Base-by-base conservation (phyloP, 768 basidiomycete species). In the Lactarius sanguifluus region DNA sequence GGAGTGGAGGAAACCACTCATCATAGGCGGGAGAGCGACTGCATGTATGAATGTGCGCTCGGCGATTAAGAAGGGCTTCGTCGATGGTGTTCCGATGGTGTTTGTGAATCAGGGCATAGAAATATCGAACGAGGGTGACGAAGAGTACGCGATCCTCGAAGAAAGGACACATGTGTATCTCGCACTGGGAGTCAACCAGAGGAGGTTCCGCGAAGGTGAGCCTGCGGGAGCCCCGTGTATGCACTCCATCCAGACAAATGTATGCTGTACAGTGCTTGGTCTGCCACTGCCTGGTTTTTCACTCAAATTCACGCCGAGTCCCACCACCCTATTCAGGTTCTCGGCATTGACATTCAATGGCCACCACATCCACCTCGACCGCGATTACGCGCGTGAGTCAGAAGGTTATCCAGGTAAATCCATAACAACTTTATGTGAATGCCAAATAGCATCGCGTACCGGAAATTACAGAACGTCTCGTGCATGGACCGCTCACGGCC, bases 271-370 rank as follows among this genome's bases (percentile, higher is more conserved):
- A 88, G 88, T 88, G 64, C 76, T 79, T 30, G 81, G 78, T 65
- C 72, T 87, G 23, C 86, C 86, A 15, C 66, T 72, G 4, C 75
- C 80, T 30, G 83, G 87, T 68, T 87, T 90, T 74, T 81, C 84
- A 5, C 87, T 91, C 74, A 80, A 77, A 36, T 92, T 86, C 72
- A 84, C 77, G 16, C 92, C 92, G 3, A 85, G 83, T 30, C 76
- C 85, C 41, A 86, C 87, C 10, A 91, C 89, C 0, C 78, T 94
- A 25, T 95, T 95, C 79, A 86, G 91, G 28, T 95, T 89, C 77
- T 94, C 91, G 5, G 91, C 92, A 23, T 79, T 95, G 28, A 94
- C 88, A 70, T 92, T 92, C 79, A 94, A 95, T 71, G 90, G 85
- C 15, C 92, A 95, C 70, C 82, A 86, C 70, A 91, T 95, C 69